A percentile compares a stretch with the other conserved stretches of the same genome.
Conservation (phyloP, 73 alveolate genomes). For the Symbiodinium natans region DNA sequence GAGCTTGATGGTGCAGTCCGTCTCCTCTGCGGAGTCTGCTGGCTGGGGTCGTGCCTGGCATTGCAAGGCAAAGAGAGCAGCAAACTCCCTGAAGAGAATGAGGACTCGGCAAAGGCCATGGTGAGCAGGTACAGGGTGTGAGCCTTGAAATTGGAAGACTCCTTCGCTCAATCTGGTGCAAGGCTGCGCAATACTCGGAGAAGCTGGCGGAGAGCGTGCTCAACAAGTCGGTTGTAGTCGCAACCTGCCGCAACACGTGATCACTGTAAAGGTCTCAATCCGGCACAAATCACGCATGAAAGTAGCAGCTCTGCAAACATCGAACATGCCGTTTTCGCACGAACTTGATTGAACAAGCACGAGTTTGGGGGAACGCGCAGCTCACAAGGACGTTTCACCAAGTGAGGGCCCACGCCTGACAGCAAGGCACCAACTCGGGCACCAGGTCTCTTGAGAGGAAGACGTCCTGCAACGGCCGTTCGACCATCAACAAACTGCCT, state of each 20-base stretch:
- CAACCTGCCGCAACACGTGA: neutral
- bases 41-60: slow-evolving; percentile 72
- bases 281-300: too few relatives aligned
- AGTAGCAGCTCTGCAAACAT: too few relatives aligned
- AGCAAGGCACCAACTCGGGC: slow-evolving; percentile 83
- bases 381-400: too few relatives aligned
- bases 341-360: too few relatives aligned
- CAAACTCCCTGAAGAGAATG: too few relatives aligned
- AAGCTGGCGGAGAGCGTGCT: slow-evolving; percentile 24
- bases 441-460: slow-evolving; percentile 61
- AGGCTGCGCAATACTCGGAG: neutral
- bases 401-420: slow-evolving; percentile 36
- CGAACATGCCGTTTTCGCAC: too few relatives aligned
- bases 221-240: slow-evolving; percentile 36
- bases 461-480: slow-evolving; percentile 50
- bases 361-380: neutral
- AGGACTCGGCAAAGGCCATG: slow-evolving; percentile 39
- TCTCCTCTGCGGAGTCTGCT: slow-evolving; percentile 38
- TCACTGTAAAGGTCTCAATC: too few relatives aligned
- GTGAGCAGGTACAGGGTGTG: slow-evolving; percentile 73
- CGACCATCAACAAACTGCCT: too few relatives aligned
- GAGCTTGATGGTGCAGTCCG: slow-evolving; percentile 40
- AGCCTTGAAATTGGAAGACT: neutral
- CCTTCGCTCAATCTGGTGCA: neutral
- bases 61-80: neutral